Conservation (phyloP, 805 yeast genomes). For the Starmerella ratchasimensis region DNA sequence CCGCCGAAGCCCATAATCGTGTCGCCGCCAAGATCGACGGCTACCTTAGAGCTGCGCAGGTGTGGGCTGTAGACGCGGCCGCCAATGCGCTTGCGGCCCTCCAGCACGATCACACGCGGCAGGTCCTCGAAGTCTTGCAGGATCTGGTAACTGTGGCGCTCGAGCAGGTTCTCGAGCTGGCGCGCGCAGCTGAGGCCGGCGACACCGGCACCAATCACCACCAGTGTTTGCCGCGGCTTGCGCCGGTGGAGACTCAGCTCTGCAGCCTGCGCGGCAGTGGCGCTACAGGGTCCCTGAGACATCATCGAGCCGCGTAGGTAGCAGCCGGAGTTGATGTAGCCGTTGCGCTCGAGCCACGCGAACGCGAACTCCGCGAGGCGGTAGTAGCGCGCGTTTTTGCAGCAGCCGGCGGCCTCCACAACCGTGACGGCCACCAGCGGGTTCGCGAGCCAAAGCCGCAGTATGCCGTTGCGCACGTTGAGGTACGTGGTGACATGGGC, state of each 20-base stretch:
- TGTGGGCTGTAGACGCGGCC: constrained; percentile 30
- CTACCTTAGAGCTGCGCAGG: constrained; percentile 13
- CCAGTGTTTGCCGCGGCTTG: constrained; percentile 34
- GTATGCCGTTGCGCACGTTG: constrained; percentile 31
- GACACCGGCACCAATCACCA: constrained; percentile 90
- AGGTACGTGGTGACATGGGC: constrained; percentile 32
- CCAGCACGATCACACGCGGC: constrained; percentile 30
- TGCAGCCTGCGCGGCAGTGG: constrained; percentile 2
- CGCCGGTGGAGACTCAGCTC: constrained; percentile 15
- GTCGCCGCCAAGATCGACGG: constrained; percentile 32
- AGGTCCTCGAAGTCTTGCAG: constrained; percentile 28
- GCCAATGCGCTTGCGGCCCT: constrained; percentile 31
- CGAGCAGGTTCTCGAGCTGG: constrained; percentile 60
- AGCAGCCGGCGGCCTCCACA: constrained; percentile 33
- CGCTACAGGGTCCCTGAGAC: too few species aligned
- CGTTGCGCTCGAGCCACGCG: constrained; percentile 31
- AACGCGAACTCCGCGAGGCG: constrained; percentile 32
- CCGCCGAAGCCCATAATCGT: constrained; percentile 30
- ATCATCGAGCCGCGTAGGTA: constrained; percentile 12
- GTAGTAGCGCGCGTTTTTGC: constrained; percentile 28
- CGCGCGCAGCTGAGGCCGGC: constrained; percentile 96
- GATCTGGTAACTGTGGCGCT: constrained; percentile 23
- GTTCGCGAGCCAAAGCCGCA: constrained; percentile 31
- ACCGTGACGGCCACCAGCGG: constrained; percentile 31
- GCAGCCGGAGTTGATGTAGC: constrained; percentile 33